Percentiles rank a stretch among this genome's conserved stretches.
phyloP scores from a whole-genome alignment of 352 stramenopile genomes.

The Globisporangium lucens region DNA sequence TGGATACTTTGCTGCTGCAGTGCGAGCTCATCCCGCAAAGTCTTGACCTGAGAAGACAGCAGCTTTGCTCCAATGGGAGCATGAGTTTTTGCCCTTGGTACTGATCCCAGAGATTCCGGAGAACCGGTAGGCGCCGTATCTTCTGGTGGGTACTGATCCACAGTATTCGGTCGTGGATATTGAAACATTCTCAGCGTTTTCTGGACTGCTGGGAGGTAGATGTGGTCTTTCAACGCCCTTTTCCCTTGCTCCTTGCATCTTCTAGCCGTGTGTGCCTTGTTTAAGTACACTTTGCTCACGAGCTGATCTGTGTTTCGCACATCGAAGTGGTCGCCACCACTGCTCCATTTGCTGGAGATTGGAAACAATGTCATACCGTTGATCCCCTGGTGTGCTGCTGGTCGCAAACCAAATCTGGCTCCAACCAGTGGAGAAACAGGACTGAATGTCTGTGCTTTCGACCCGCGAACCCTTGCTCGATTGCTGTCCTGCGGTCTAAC shows the following conservation, averaged over 20 bases:
- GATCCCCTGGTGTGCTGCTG: neutral
- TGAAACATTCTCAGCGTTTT: slow-evolving; percentile 19
- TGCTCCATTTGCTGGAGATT: slow-evolving; percentile 10
- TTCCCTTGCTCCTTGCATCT: slow-evolving; percentile 17
- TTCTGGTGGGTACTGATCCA: neutral
- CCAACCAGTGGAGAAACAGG: neutral
- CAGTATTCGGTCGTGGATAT: neutral
- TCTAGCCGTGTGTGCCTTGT: neutral
- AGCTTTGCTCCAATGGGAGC: slow-evolving; percentile 27
- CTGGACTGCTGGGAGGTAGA: slow-evolving; percentile 34
- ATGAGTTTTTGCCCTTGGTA: neutral
- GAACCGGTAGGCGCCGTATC: neutral
- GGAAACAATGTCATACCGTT: neutral
- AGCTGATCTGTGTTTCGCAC: slow-evolving; percentile 17
- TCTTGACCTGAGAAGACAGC: slow-evolving; percentile 38
- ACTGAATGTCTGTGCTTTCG: neutral
- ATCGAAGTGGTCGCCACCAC: slow-evolving; percentile 5
- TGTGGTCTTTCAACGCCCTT: slow-evolving; percentile 22
- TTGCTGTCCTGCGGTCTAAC: neutral
- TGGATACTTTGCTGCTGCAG: neutral
- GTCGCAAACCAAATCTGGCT: neutral
- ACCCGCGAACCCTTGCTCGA: neutral
- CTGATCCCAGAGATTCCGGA: neutral
- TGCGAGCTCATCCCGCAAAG: slow-evolving; percentile 31
- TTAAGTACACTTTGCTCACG: slow-evolving; percentile 19